Conservation (phyloP, 2,329 filamentous ascomycete genomes). For the Fusarium nematophilum region DNA sequence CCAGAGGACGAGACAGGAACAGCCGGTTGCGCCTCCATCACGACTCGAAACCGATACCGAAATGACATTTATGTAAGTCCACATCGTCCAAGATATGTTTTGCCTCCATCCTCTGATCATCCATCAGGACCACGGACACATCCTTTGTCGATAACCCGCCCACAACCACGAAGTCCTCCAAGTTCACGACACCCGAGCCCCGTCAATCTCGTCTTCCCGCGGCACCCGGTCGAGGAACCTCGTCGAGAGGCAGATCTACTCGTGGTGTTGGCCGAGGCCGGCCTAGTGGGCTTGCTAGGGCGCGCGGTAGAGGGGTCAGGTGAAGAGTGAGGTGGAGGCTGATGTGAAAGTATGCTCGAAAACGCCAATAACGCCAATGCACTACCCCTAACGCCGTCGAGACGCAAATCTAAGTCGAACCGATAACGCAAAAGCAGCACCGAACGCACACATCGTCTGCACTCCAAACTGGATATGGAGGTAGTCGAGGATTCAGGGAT, state of each 20-base stretch:
- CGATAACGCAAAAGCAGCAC: constrained; percentile 15
- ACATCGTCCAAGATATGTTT: not conserved
- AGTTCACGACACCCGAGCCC: constrained; percentile 55
- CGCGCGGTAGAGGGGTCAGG: constrained; percentile 59
- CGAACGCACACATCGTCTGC: not conserved
- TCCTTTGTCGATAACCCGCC: constrained; percentile 89
- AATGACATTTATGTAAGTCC: constrained; percentile 82
- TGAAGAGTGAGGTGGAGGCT: constrained; percentile 55
- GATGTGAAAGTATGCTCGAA: constrained; percentile 11
- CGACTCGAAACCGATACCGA: constrained; percentile 66
- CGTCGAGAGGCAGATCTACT: constrained; percentile 46
- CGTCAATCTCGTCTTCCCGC: constrained; percentile 62
- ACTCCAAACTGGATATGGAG: constrained; percentile 10
- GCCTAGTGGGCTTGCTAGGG: constrained; percentile 58
- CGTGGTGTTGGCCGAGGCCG: constrained; percentile 49
- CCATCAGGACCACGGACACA: constrained; percentile 83
- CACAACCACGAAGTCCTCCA: constrained; percentile 63
- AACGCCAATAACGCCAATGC: not conserved
- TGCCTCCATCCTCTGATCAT: constrained; percentile 31
- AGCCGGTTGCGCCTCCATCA: constrained; percentile 44
- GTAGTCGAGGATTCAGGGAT: constrained; percentile 38
- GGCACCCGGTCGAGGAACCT: constrained; percentile 52
- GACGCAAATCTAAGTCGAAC: constrained; percentile 20
- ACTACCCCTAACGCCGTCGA: constrained; percentile 23
- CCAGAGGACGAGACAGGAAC: constrained; percentile 68